Base-by-base conservation (phyloP, 257 asterid species). In the Salvia rosmarinus region DNA sequence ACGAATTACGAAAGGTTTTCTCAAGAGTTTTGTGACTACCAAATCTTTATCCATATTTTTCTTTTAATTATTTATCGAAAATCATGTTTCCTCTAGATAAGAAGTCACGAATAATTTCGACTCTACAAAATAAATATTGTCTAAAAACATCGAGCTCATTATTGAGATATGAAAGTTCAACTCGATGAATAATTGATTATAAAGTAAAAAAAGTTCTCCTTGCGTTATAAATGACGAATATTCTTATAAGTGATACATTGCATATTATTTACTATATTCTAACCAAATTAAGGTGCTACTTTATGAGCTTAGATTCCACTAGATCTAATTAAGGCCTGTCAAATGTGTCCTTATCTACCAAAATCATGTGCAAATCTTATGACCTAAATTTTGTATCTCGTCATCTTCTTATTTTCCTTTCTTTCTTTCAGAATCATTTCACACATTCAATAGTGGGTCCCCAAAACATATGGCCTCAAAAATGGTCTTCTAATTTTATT, bases 371-470 rank as follows among this genome's bases (percentile, higher is more conserved):
- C 70, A 63, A 25, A 61, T 17, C 56, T 74, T 8, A 65, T 79
- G 74, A 62, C 70, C 47, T 78, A 42, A 34, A 66, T 23, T 16
- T 74, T 74, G 74, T 54, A 39, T 25, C 3, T 25, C 72, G 54
- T 80, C 59, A 30, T 62, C 65, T 34, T 57, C 67, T 37, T 70
- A 17, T 32, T 50, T 28, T 71, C 55, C 58, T 66, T 17, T 63
- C 40, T 72, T 25, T 67, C 37, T 55, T 54, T 20, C 46, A 60
- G 68, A 80, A 84, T 84, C 79, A 77, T 82, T 84, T 62, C 77
- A 62, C 67, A 69, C 65, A 80, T 68, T 73, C 69, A 51, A 50
- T 42, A 46, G 34, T 66, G 75, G 77, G 81, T 52, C 85, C 75
- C 75, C 71, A 82, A 55, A n/a, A 4, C 32, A 11, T 61, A 63